Conservation (phyloP, 306 rosid genomes). For the Medicago ruthenica region DNA sequence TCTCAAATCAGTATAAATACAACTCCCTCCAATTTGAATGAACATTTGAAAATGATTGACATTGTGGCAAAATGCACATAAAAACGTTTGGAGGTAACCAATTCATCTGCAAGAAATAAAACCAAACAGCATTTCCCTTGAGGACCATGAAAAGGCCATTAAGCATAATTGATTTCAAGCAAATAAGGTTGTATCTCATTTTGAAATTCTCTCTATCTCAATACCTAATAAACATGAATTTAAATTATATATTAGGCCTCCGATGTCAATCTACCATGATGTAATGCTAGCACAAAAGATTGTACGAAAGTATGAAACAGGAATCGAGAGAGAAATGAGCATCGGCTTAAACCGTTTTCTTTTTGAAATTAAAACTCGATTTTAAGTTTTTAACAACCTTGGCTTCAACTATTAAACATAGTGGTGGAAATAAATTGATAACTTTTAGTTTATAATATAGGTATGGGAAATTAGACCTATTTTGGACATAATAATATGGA, state of each 20-base stretch:
- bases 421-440: slow-evolving; percentile 9
- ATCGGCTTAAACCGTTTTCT: slow-evolving; percentile 9
- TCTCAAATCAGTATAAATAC: slow-evolving; percentile 39
- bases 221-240: slow-evolving; percentile 18
- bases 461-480: slow-evolving; percentile 8
- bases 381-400: too few relatives aligned
- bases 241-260: slow-evolving; percentile 1
- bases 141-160: slow-evolving; percentile 20
- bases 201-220: slow-evolving; percentile 6
- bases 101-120: slow-evolving; percentile 55
- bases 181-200: slow-evolving; percentile 6
- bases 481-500: neutral
- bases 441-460: slow-evolving; percentile 15
- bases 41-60: slow-evolving; percentile 38
- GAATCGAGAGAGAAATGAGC: neutral
- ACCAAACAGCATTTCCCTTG: slow-evolving; percentile 32
- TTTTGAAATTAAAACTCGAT: neutral
- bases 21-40: slow-evolving; percentile 44
- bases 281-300: slow-evolving; percentile 25
- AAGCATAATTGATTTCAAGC: slow-evolving; percentile 20
- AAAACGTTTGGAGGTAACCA: slow-evolving; percentile 43
- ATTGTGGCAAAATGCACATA: slow-evolving; percentile 37
- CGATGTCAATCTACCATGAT: slow-evolving; percentile 26
- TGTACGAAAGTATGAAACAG: slow-evolving; percentile 10
- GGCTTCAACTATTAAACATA: slow-evolving; percentile 12